A percentile compares a stretch with the other conserved stretches of the same genome.
phyloP scores from a whole-genome alignment of 164 flowering plant species.

The Tetrastigma voinierianum region DNA sequence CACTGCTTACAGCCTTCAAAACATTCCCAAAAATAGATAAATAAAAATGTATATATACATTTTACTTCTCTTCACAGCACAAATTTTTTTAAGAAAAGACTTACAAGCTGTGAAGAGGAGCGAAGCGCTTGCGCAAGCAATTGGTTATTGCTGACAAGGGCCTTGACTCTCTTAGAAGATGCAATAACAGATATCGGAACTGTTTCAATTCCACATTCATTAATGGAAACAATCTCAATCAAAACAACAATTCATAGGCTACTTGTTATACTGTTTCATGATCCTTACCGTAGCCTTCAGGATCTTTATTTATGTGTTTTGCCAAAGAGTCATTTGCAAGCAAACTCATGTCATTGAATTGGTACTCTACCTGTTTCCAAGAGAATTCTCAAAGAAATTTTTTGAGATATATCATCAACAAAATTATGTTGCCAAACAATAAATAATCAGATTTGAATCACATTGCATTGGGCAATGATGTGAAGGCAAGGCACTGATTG shows the following conservation, averaged over 20 bases:
- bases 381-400: background rate
- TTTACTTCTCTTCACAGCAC: background rate
- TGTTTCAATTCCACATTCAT: conserved; percentile 23
- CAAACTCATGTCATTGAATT: conserved; percentile 86
- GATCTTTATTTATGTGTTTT: conserved; percentile 76
- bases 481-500: background rate
- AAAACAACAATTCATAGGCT: background rate
- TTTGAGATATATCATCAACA: background rate
- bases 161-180: conserved; percentile 80
- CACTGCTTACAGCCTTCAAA: conserved; percentile 68
- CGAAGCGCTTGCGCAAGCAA: conserved; percentile 70
- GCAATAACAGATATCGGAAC: conserved; percentile 81
- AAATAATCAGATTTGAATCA: background rate
- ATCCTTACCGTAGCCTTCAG: conserved; percentile 84
- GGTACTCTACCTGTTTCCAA: conserved; percentile 72
- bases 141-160: conserved; percentile 51
- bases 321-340: conserved; percentile 73
- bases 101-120: conserved; percentile 82
- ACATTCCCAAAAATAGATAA: background rate
- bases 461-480: background rate
- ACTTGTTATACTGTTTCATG: background rate
- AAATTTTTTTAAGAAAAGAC: conserved; percentile 10
- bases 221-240: conserved; percentile 1
- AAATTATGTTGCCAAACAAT: background rate
- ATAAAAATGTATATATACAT: background rate